Base-by-base conservation (phyloP, 75 land plant genomes). In the Cunninghamia lanceolata region DNA sequence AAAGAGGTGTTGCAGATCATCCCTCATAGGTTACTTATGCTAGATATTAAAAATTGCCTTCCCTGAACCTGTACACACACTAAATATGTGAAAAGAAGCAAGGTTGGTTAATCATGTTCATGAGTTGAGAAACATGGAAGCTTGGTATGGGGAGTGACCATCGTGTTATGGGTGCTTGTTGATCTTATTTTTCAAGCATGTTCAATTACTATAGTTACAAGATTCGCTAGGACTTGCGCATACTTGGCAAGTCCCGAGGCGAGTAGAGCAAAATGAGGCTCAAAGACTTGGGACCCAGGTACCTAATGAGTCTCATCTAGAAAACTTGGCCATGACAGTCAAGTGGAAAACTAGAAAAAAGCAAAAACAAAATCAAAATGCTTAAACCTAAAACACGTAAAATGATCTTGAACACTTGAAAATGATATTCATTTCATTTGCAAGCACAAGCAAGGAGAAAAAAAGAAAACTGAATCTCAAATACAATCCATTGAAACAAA, bases 71-170 rank as follows among this genome's bases (percentile, higher is more conserved):
- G 70, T 9, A 68, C 1, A 19, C 19, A 54, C 59, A 54, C 4
- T 3, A 54, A 54, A 54, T 54, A 68, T 3, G 10, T 68, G 32
- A 68, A 68, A 68, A 68, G 32, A 1, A 68, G 8, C 9, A 68
- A 68, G 73, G 73, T 28, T 68, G n/a, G 73, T n/a, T 68, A 9
- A 30, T 30, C 32, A 68, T 68, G 32, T n/a, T 68, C 32, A 68
- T 30, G 2, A 30, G 1, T 28, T 1, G 32, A 68, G 73, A 68
- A 68, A 68, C 6, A 7, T 68, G 73, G 73, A 68, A 3, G 32
- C 73, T n/a, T 68, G 73, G 73, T 68, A 68, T 68, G 34, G n/a
- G 32, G 71, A 68, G 34, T 68, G 71, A 68, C n/a, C 70, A 66
- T 28, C 25, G 1, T 66, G 70, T 25, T 3, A 25, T 6, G 8